Base-by-base conservation (phyloP, 495 filamentous ascomycete species). In the Usnea hakonensis region DNA sequence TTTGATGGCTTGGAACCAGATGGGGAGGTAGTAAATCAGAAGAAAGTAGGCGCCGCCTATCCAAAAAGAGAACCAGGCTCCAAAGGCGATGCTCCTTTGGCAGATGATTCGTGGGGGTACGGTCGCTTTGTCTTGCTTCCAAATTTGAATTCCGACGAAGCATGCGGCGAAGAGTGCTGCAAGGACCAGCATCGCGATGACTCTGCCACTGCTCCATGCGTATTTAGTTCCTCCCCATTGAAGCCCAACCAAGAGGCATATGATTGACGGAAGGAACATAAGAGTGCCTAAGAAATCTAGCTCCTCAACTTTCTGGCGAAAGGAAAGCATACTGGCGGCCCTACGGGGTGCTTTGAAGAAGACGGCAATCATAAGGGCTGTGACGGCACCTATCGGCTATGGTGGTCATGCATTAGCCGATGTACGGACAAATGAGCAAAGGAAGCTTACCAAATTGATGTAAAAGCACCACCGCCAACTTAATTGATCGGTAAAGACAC, bases 401-500 rank as follows among this genome's bases (percentile, higher is more conserved):
- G 32, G 44, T 19, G 21, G 32, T 53, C 35, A 11, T 19, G 5
- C 21, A 38, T 23, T 13, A 38, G 36, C n/a, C 28, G 5, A 26
- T 17, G 35, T 26, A 55, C 38, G 21, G 55, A 17, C 11, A 28
- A 58, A 21, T 35, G 14, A n/a, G 38, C 17, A 40, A 16, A 37
- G 23, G 21, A 54, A 60, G 62, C 85, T 75, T 11, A 79, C 79
- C 6, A 82, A 67, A 44, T 90, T 90, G 73, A 88, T 89, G 69
- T 83, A 91, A 73, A 94, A 91, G 67, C 89, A 93, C 90, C 89
- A 93, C 58, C 90, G 75, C 90, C 90, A 95, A 2, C 82, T 81
- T 7, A 83, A 71, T n/a, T 79, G 72, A 32, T 80, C 75, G 0
- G 81, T 84, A 58, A 86, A 83, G 3, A 74, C 77, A 7, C 83